Base-by-base conservation (phyloP, 768 basidiomycete genomes). In the Gloeostereum incarnatum region DNA sequence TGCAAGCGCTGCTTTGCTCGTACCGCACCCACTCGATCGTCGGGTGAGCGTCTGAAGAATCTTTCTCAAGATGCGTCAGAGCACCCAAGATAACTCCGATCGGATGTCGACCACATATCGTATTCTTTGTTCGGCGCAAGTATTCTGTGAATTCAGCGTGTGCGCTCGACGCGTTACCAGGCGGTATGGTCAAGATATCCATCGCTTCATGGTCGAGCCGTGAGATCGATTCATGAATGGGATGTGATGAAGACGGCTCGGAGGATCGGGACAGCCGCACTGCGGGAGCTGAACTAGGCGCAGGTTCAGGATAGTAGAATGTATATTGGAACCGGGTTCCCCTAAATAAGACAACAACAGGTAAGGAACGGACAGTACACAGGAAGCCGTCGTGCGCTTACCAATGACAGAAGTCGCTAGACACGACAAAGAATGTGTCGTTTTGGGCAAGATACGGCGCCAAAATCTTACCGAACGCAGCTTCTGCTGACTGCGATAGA, bases 341-440 rank as follows among this genome's bases (percentile, higher is more conserved):
- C 90, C 88, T 89, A 44, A 2, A 41, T 36, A 10, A 2, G 14
- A 13, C 16, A 22, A 33, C 25, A 37, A 35, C 38, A 34, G n/a
- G 35, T 35, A 36, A 26, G 8, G 5, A 19, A 22, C 33, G 5
- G 4, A 21, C 11, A 8, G n/a, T 17, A 8, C 22, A 26, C 18
- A 13, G 23, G 21, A 20, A 33, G 36, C 31, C 13, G 11, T 16
- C 17, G 23, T 16, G 37, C 22, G 11, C 74, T 45, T 39, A 92
- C 93, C 96, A 99, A 57, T 99, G 96, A 53, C 96, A 98, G 56
- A 99, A 99, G 58, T 99, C 96, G 42, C 86, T 89, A 4, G 93
- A 97, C 36, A 96, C 72, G 31, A 98, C 80, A 50, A 81, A 91
- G 44, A 98, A 68, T 0, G 91, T 97, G 43, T 83, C 78, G 2